These are phyloP conservation scores for Boeremia exigua DNA, from an alignment of 2,329 filamentous ascomycete genomes.

Conservation along the genomic window DNA sequence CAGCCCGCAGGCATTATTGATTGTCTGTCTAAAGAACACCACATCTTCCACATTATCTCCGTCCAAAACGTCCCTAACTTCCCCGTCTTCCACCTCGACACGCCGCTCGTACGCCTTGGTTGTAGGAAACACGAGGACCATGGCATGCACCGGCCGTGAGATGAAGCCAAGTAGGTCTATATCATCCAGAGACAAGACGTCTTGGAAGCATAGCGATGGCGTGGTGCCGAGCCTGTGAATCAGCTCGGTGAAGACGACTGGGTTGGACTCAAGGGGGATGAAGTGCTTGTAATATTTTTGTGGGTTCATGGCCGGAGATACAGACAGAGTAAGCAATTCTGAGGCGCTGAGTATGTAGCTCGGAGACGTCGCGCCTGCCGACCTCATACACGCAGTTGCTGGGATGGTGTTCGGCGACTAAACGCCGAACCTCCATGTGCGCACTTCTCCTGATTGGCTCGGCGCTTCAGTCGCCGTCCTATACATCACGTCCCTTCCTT, in stretches of 20 bases:
- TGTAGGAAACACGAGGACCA: conserved; percentile 91
- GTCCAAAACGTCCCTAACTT: conserved; percentile 72
- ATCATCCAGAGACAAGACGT: conserved; percentile 87
- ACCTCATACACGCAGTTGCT: too few species aligned
- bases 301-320: too few species aligned
- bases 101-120: conserved; percentile 76
- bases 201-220: conserved; percentile 73
- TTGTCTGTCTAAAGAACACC: conserved; percentile 92
- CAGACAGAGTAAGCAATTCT: too few species aligned
- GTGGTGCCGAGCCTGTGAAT: conserved; percentile 84
- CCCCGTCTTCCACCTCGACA: conserved; percentile 73
- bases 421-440: too few species aligned
- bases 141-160: conserved; percentile 80
- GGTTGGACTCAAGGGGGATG: conserved; percentile 69
- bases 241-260: conserved; percentile 83
- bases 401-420: too few species aligned
- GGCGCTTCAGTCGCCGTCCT: too few species aligned
- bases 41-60: conserved; percentile 58
- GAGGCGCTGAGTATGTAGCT: too few species aligned
- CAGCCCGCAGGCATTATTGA: conserved; percentile 88
- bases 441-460: too few species aligned
- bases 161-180: conserved; percentile 80
- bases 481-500: too few species aligned
- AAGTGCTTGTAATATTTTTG: conserved; percentile 29
- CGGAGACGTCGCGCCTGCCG: too few species aligned